Evolutionary conservation across 208 protist species (phyloP), one percentile per base, ranked within the genome.

Genomic region (Trypanosoma cruzi): DNA sequence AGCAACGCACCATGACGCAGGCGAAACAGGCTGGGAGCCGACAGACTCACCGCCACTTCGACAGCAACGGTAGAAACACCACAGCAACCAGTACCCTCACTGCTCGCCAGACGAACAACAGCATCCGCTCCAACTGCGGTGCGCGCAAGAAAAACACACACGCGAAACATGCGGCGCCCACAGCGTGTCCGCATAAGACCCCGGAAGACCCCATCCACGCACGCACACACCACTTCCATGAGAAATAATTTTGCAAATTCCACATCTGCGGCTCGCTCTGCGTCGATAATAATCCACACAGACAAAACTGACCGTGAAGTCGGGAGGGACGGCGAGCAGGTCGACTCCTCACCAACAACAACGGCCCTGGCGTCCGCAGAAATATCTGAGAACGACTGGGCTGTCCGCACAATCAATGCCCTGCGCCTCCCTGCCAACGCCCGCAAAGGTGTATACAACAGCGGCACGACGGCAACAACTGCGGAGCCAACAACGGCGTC

Each of bases 361-460:
- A 34, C 50, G 29, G 49, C 55, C 26, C 67, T 73, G 16, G 67
- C 58, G 34, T 68, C 63, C 44, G 64, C 65, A 31, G 61, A 53
- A 18, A 58, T 63, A 61, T 74, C 58, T 55, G 68, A 53, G 7
- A 75, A 32, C 18, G 71, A 40, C 26, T 63, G 77, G 11, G 81
- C 71, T 4, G 60, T 53, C 49, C 57, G 66, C 14, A 87, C 64
- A 56, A 87, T 58, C 29, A 71, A 69, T 10, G 68, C 71, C 2
- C 76, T 72, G 24, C 65, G 68, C 29, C 52, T 71, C 56, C 49
- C 55, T 14, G 78, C 73, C 6, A 74, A 49, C 0, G 79, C 13
- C 11, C 78, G 78, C 29, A 69, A 48, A 8, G 75, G 52, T 20
- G 68, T 64, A 36, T 81, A 84, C 40, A 87, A 42, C 18, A 84